Conservation (phyloP, 1,139 yeast species). For the Citeromyces siamensis region DNA sequence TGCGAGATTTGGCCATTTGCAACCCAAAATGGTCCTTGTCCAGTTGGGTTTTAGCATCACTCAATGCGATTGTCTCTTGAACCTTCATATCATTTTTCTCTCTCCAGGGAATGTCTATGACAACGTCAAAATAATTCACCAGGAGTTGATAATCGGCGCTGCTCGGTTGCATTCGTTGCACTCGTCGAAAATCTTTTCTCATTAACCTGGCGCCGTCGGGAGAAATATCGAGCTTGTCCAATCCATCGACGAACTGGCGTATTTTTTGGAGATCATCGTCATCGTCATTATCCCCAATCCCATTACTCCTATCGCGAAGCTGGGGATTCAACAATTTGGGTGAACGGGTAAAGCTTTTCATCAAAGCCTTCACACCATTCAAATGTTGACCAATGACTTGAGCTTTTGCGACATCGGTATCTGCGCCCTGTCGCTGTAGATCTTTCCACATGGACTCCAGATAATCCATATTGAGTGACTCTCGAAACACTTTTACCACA, state of each 20-base stretch:
- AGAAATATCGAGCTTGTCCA: constrained; percentile 22
- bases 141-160: constrained; percentile 69
- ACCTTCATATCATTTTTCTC: constrained; percentile 9
- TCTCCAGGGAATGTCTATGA: constrained; percentile 59
- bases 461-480: constrained; percentile 29
- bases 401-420: constrained; percentile 14
- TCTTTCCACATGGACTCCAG: constrained; percentile 39
- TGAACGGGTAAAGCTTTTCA: constrained; percentile 14
- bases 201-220: constrained; percentile 47
- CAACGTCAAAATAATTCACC: constrained; percentile 57
- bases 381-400: constrained; percentile 47
- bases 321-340: not conserved
- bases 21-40: constrained; percentile 82
- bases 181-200: constrained; percentile 49
- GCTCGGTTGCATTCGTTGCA: constrained; percentile 50
- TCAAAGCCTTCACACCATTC: constrained; percentile 38
- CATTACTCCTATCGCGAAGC: too few relatives aligned
- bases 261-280: constrained; percentile 31
- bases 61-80: constrained; percentile 17
- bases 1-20: constrained; percentile 66
- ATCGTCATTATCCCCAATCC: constrained; percentile 21
- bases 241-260: constrained; percentile 29
- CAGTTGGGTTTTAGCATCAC: constrained; percentile 43
- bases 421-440: constrained; percentile 21
- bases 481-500: constrained; percentile 20